Evolutionary conservation across 805 yeast species (phyloP).

Genomic region (Lachancea sp.): DNA sequence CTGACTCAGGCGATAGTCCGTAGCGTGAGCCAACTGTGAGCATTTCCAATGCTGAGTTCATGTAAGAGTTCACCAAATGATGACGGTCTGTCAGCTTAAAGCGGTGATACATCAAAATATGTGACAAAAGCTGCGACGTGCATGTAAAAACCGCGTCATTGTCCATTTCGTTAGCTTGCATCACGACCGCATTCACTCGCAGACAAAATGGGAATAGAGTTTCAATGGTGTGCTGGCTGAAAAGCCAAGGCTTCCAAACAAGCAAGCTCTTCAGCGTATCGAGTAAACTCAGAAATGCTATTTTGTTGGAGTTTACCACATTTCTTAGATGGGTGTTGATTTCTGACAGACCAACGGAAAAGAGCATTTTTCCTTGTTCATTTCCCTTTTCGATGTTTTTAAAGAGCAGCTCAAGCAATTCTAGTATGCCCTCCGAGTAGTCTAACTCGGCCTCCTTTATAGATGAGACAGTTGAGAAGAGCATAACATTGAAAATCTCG

Average conservation of each 20-base stretch:
- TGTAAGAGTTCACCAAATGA: constrained; percentile 50
- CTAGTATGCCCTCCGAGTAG: constrained; percentile 16
- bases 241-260: constrained; percentile 47
- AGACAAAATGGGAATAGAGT: constrained; percentile 37
- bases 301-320: constrained; percentile 4
- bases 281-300: constrained; percentile 17
- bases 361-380: constrained; percentile 17
- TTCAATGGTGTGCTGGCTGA: constrained; percentile 65
- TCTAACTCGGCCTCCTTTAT: constrained; percentile 6
- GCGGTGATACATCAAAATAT: constrained; percentile 60
- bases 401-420: constrained; percentile 17
- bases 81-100: constrained; percentile 64
- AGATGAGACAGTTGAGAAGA: constrained; percentile 13
- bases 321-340: constrained; percentile 18
- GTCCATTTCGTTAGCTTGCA: constrained; percentile 1
- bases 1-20: constrained; percentile 33
- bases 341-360: constrained; percentile 31
- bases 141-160: constrained; percentile 33
- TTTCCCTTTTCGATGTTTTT: constrained; percentile 20
- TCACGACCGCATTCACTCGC: constrained; percentile 4
- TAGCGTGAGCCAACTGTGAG: constrained; percentile 30
- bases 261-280: constrained; percentile 37
- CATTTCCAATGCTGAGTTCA: constrained; percentile 46
- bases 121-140: constrained; percentile 49
- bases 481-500: constrained; percentile 16